phyloP scores from a whole-genome alignment of 257 asterid species.

The Rehmannia glutinosa region DNA sequence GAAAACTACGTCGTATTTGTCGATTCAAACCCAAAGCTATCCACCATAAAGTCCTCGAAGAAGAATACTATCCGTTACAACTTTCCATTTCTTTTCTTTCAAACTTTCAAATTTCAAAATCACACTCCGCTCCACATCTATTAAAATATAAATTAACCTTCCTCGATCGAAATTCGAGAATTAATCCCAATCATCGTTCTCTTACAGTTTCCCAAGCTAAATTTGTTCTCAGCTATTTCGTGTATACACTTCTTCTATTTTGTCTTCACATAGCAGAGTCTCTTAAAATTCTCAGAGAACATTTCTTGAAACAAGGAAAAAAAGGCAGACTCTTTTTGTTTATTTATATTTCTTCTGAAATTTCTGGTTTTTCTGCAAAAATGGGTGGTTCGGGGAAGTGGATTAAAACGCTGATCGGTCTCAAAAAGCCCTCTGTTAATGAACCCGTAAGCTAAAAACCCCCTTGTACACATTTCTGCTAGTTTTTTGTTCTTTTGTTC shows the following conservation, averaged over 20 bases:
- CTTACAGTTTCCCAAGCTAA: too few species aligned
- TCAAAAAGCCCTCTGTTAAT: conserved; percentile 41
- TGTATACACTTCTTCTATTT: conserved; percentile 18
- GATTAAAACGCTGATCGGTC: conserved; percentile 73
- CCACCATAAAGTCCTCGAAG: conserved; percentile 7
- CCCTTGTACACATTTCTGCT: neutral
- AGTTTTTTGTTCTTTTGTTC: neutral
- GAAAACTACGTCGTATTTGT: conserved; percentile 22
- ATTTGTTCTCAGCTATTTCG: neutral
- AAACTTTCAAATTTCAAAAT: conserved; percentile 53
- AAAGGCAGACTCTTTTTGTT: neutral
- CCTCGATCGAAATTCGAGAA: conserved; percentile 21
- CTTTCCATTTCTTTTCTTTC: conserved; percentile 28
- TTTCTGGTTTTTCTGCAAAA: neutral
- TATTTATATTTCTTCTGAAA: conserved; percentile 5
- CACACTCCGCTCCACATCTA: conserved; percentile 27
- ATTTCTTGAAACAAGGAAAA: conserved; percentile 10
- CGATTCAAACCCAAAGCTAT: neutral
- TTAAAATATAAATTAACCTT: conserved; percentile 17
- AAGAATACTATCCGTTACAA: conserved; percentile 56
- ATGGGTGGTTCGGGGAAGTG: conserved; percentile 94
- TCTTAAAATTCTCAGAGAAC: conserved; percentile 8
- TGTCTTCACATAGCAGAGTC: conserved; percentile 22
- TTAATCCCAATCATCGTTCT: neutral
- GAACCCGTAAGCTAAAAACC: conserved; percentile 47